Conservation (phyloP, 345 rosid species). For the Salix viminalis region DNA sequence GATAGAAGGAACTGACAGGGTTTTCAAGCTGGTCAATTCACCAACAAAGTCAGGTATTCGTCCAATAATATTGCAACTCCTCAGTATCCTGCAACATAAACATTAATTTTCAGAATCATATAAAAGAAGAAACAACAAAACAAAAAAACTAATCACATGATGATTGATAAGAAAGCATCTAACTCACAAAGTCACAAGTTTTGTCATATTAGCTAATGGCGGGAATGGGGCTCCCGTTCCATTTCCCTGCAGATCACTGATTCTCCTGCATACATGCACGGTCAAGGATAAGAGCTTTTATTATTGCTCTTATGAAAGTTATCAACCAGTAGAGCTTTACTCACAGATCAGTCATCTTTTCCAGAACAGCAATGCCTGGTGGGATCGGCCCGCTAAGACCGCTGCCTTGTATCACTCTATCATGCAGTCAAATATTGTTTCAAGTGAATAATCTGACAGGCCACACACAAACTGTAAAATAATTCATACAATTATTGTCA, state of each 20-base stretch:
- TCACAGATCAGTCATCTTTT: background rate
- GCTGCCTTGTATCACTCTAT: background rate
- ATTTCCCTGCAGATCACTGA: slow-evolving; percentile 20
- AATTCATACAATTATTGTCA: too few relatives aligned
- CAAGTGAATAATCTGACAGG: background rate
- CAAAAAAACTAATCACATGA: background rate
- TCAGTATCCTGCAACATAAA: slow-evolving; percentile 38
- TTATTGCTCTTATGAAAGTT: slow-evolving; percentile 21
- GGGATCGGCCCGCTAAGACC: slow-evolving; percentile 4
- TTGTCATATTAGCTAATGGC: background rate
- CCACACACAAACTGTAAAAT: background rate
- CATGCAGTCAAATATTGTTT: background rate
- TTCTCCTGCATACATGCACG: slow-evolving; percentile 37
- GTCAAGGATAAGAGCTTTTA: slow-evolving; percentile 27
- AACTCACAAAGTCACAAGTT: slow-evolving; percentile 6
- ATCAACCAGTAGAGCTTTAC: slow-evolving; percentile 10
- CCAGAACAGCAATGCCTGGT: background rate
- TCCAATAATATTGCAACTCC: slow-evolving; percentile 54
- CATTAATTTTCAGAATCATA: too few relatives aligned
- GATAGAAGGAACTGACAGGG: slow-evolving; percentile 35
- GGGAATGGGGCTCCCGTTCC: slow-evolving; percentile 6
- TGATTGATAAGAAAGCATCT: background rate
- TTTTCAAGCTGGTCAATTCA: slow-evolving; percentile 5
- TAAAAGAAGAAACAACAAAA: background rate
- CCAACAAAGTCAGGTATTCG: slow-evolving; percentile 41